Base-by-base conservation (phyloP, 169 alveolate species). In the Cystoisospora suis region DNA sequence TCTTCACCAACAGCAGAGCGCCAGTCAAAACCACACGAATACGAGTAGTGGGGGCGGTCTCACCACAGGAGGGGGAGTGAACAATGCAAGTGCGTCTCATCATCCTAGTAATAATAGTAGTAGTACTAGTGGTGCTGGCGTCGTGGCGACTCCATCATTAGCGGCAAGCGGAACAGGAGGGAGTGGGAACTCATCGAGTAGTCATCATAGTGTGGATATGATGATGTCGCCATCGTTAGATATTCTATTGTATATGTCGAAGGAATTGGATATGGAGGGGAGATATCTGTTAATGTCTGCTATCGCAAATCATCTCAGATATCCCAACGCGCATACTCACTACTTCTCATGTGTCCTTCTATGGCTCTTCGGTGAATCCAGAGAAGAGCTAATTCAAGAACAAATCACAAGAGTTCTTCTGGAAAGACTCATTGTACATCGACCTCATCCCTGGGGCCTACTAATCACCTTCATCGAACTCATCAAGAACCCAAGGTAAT, bases 361-460 rank as follows among this genome's bases (percentile, higher is more conserved):
- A 75, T 95, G 97, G 96, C 88, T 97, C 70, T 99, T 97, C 90
- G 93, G 93, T 38, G 98, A 97, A 46, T 92, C 97, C 42, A 95
- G 95, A n/a, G 97, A 96, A 44, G 97, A 94, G 45, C 79, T 93
- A 38, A 93, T 98, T 46, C 96, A 97, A 46, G 99, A 98, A 90
- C 97, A 98, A 75, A 97, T 99, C 79, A 95, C 99, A 6, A 34
- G 91, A n/a, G 98, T 98, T 75, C 94, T 98, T 27, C 89, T 98
- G 80, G 99, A 98, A 95, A 94, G 99, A 79, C 92, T 97, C 27
- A 94, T 97, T 70, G 98, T 97, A 1, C 98, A 98, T 85, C 95
- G 98, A 40, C 99, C 99, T 34, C 98, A 98, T 56, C 99, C 99
- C 46, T 99, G 99, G 99, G 99, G 99, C 32, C 93, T 99, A 40